Base-by-base conservation (phyloP, 352 stramenopile species). In the Globisporangium nunn region DNA sequence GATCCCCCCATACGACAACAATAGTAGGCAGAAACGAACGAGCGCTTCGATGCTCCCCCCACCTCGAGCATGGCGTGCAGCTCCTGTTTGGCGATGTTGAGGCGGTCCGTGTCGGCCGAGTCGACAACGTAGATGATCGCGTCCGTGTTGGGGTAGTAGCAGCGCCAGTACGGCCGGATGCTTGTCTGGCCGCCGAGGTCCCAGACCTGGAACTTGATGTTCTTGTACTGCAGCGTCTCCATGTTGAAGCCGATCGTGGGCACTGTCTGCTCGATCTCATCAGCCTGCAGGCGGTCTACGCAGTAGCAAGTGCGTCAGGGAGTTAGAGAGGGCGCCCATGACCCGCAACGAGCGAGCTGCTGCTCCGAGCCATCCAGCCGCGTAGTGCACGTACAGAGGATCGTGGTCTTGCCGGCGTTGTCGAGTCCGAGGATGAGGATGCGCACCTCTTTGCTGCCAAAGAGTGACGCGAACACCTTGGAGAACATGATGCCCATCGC, bases 401-500 rank as follows among this genome's bases (percentile, higher is more conserved):
- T 99, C 7, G 98, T 99, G 6, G 98, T 99, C 77, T 99, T 99
- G 47, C 98, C 98, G 37, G 98, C 97, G 75, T 99, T 99, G 72
- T 99, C 98, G 4, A 99, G 86, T 4, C 97, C 98, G 4, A 99
- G 74, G 72, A 99, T 99, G 12, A 99, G 81, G 72, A 99, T 99
- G 63, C 97, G 88, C 40, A 99, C 94, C 75, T 99, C 97, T 72
- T 99, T 99, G 62, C 80, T 97, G 18, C 98, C 97, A 78, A 99
- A 99, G 40, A 99, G 85, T 61, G 79, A 91, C 57, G 97, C 91
- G 67, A 99, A 99, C 43, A 99, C 71, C 72, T 96, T 93, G 68
- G 85, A 98, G 65, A 99, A 91, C 61, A 98, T 75, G 58, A 99
- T 98, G 48, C 97, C 97, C 97, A 99, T 99, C 31, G 54, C 59